phyloP scores from a whole-genome alignment of 2,329 filamentous ascomycete species.

The Fusarium sp. region DNA sequence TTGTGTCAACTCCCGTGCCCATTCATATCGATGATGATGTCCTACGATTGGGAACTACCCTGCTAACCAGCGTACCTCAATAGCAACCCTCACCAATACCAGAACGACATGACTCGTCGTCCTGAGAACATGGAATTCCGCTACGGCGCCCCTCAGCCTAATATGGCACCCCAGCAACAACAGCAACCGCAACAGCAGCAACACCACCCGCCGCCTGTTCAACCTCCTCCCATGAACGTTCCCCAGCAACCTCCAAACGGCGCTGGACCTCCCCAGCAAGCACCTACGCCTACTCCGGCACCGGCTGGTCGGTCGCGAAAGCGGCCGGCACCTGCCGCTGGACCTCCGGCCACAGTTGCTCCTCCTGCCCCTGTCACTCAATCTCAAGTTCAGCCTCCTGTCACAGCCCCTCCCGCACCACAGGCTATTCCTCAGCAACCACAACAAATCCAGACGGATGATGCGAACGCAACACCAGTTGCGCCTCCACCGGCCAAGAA shows the following conservation, averaged over 20 bases:
- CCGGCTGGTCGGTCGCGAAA: slow-evolving; percentile 57
- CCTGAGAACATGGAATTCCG: slow-evolving; percentile 60
- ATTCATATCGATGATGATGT: slow-evolving; percentile 45
- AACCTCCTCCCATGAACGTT: slow-evolving; percentile 57
- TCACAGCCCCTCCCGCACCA: slow-evolving; percentile 47
- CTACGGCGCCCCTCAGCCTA: slow-evolving; percentile 56
- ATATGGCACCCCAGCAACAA: slow-evolving; percentile 53
- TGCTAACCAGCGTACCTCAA: slow-evolving; percentile 48
- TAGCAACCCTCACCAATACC: slow-evolving; percentile 62
- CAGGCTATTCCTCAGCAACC: slow-evolving; percentile 49
- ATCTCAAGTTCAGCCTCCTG: slow-evolving; percentile 51
- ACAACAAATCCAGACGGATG: slow-evolving; percentile 48
- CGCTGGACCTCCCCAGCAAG: slow-evolving; percentile 51
- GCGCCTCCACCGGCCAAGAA: slow-evolving; percentile 80
- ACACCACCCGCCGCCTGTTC: slow-evolving; percentile 54
- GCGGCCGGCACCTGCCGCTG: slow-evolving; percentile 56
- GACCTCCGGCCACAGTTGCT: slow-evolving; percentile 54
- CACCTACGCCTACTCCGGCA: slow-evolving; percentile 55
- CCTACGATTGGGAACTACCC: slow-evolving; percentile 42
- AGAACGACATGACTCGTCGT: slow-evolving; percentile 63
- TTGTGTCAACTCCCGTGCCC: slow-evolving; percentile 35
- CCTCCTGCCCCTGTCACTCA: slow-evolving; percentile 51
- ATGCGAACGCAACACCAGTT: slow-evolving; percentile 47
- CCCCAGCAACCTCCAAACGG: slow-evolving; percentile 55
- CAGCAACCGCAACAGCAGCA: slow-evolving; percentile 52